Percentiles rank a stretch among this genome's conserved stretches.
Conservation (phyloP, 1,284 basidiomycete species). For the Golubevia pallescens region DNA sequence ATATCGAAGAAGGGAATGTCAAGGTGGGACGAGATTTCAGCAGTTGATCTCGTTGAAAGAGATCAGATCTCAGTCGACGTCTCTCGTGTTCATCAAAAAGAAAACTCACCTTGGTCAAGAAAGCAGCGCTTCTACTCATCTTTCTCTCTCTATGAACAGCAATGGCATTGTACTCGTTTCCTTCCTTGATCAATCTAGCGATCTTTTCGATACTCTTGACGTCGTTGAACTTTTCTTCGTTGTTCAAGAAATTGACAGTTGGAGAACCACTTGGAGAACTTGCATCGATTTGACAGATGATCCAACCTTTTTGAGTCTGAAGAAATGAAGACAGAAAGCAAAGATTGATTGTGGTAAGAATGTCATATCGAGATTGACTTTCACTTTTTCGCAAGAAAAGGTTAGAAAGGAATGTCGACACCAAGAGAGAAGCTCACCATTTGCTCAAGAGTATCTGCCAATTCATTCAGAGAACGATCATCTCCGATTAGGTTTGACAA, state of each 20-base stretch:
- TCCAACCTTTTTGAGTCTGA: background rate
- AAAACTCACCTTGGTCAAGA: slow-evolving; percentile 17
- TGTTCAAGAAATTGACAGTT: slow-evolving; percentile 15
- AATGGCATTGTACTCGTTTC: slow-evolving; percentile 26
- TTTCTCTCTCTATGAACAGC: slow-evolving; percentile 25
- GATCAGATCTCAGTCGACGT: background rate
- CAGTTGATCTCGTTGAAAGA: background rate
- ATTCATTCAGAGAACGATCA: too few relatives aligned
- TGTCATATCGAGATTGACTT: background rate
- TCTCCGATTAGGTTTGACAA: slow-evolving; percentile 73
- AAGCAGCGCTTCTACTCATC: slow-evolving; percentile 19
- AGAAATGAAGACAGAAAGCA: slow-evolving; percentile 9
- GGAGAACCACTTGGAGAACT: slow-evolving; percentile 14
- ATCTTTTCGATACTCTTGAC: slow-evolving; percentile 16
- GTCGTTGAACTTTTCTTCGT: slow-evolving; percentile 18
- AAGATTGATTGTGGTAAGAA: slow-evolving; percentile 5
- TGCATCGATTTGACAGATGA: slow-evolving; percentile 3
- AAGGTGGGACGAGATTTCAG: background rate
- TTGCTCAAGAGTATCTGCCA: too few relatives aligned
- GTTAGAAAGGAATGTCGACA: too few relatives aligned
- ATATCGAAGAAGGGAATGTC: background rate
- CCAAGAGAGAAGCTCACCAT: too few relatives aligned
- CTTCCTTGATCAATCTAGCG: slow-evolving; percentile 21
- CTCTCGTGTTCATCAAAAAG: background rate
- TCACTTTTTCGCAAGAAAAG: too few relatives aligned